These are phyloP conservation scores for Sherardia arvensis DNA, from an alignment of 257 asterid species.

Conservation along the genomic window DNA sequence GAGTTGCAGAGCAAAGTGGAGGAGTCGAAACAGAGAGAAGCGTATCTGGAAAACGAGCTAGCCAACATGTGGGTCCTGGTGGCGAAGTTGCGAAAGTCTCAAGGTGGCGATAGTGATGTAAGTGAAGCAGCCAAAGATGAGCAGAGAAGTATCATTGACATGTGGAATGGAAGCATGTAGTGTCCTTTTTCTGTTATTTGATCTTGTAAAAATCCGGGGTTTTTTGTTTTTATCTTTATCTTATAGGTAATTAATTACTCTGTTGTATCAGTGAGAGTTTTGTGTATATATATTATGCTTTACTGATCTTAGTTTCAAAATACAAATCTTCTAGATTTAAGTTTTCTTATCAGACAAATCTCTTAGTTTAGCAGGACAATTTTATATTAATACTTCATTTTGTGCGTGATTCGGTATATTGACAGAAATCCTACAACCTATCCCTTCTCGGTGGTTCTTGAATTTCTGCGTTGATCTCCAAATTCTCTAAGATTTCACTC, in stretches of 20 bases:
- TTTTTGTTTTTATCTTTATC: no score
- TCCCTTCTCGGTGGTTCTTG: no score
- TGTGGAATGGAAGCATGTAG: slow-evolving; percentile 9
- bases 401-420: neutral
- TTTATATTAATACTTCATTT: neutral
- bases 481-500: no score
- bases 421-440: no score
- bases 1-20: slow-evolving; percentile 79
- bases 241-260: neutral
- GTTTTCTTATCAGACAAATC: no score
- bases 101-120: slow-evolving; percentile 40
- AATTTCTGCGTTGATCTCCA: no score
- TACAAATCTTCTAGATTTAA: no score
- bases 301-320: neutral
- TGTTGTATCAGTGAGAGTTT: neutral
- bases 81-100: slow-evolving; percentile 72
- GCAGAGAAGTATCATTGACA: slow-evolving; percentile 26
- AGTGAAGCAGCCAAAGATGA: slow-evolving; percentile 31
- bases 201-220: neutral
- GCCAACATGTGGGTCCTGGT: slow-evolving; percentile 97
- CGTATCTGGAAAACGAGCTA: slow-evolving; percentile 89
- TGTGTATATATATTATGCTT: neutral
- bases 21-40: slow-evolving; percentile 90
- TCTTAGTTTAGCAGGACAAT: neutral
- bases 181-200: neutral